Evolutionary conservation across 2,329 filamentous ascomycete species (phyloP).

Genomic region (Lasiodiplodia theobromae): DNA sequence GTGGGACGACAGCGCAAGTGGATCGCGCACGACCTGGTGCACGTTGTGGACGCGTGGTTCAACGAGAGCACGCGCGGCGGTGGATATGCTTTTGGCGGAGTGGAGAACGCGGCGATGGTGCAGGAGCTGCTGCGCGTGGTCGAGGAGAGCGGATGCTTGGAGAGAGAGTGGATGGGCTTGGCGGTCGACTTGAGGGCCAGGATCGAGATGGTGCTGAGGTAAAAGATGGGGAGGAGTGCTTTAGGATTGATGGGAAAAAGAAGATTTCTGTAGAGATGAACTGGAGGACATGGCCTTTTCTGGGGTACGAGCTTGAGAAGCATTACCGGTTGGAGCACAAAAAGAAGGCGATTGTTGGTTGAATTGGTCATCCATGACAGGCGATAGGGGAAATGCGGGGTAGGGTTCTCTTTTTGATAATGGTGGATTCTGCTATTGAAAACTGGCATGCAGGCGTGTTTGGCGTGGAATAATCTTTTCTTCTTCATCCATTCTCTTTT

Average conservation of each 20-base stretch:
- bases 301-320: neutral
- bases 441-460: conserved; percentile 21
- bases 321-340: neutral
- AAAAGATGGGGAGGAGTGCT: neutral
- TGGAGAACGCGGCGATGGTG: conserved; percentile 60
- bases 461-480: conserved; percentile 5
- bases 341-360: neutral
- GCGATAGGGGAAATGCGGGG: neutral
- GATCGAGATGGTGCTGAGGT: conserved; percentile 28
- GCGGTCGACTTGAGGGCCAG: conserved; percentile 28
- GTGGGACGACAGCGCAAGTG: conserved; percentile 62
- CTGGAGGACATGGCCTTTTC: neutral
- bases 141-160: conserved; percentile 52
- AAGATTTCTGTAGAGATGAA: neutral
- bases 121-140: conserved; percentile 50
- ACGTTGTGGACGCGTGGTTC: conserved; percentile 68
- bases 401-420: neutral
- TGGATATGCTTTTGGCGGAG: conserved; percentile 65
- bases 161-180: conserved; percentile 44
- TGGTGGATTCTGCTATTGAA: neutral
- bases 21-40: conserved; percentile 68
- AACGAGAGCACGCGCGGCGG: conserved; percentile 62
- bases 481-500: neutral
- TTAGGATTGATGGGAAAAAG: neutral
- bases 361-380: neutral